A percentile compares a stretch with the other conserved stretches of the same genome.
These are phyloP conservation scores for Monilinia fructigena DNA, from an alignment of 2,329 filamentous ascomycete genomes.

Conservation along the genomic window DNA sequence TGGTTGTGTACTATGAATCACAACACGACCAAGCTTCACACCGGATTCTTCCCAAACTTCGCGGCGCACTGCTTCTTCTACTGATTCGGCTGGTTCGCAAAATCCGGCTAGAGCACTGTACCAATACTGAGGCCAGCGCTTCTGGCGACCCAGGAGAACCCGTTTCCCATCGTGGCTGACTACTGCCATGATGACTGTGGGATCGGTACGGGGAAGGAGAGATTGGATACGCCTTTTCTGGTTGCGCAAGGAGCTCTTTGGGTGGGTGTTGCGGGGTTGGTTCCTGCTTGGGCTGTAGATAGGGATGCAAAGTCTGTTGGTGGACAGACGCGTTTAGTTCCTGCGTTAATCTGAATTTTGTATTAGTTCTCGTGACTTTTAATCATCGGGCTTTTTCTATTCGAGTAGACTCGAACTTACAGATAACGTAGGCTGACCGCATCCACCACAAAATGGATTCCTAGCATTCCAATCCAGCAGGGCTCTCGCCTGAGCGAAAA, in stretches of 20 bases:
- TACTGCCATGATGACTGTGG: slow-evolving; percentile 88
- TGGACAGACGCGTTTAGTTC: slow-evolving; percentile 78
- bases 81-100: slow-evolving; percentile 79
- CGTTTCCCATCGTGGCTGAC: slow-evolving; percentile 72
- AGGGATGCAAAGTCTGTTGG: slow-evolving; percentile 58
- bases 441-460: slow-evolving; percentile 88
- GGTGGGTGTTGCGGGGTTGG: slow-evolving; percentile 43
- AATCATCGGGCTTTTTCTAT: neutral
- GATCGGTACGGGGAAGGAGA: slow-evolving; percentile 84
- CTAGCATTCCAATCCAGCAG: slow-evolving; percentile 92
- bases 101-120: slow-evolving; percentile 88
- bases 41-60: slow-evolving; percentile 88
- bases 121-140: slow-evolving; percentile 80
- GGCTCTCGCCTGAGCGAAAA: slow-evolving; percentile 85
- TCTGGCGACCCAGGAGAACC: slow-evolving; percentile 75
- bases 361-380: neutral
- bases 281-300: slow-evolving; percentile 43
- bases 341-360: slow-evolving; percentile 53
- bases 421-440: slow-evolving; percentile 78
- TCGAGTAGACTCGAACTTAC: slow-evolving; percentile 45
- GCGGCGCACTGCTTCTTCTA: slow-evolving; percentile 78
- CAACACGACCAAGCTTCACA: slow-evolving; percentile 71
- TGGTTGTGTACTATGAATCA: slow-evolving; percentile 80
- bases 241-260: slow-evolving; percentile 73
- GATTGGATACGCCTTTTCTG: slow-evolving; percentile 81